Evolutionary conservation across 202 grass and related monocot species (phyloP), one percentile per base, ranked within the genome.

Genomic region (Dendrocalamus latiflorus): DNA sequence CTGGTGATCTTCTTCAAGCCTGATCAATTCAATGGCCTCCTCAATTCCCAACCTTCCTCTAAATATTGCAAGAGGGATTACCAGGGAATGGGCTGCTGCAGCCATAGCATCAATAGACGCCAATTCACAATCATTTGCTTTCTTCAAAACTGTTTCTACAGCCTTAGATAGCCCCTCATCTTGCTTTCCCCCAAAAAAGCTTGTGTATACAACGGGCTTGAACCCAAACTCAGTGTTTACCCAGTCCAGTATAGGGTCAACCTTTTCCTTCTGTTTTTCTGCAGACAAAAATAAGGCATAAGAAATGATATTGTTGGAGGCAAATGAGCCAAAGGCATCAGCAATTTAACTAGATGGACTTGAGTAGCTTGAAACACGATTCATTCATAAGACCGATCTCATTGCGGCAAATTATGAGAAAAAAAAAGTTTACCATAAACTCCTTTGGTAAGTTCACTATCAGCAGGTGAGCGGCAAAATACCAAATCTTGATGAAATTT

Each of bases 401-500:
- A 45, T 1, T 3, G n/a, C 12, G 60, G 17, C 70, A 58, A 80
- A 50, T 21, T 68, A 80, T 18, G 43, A 78, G 64, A 45, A 24
- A 49, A 85, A 83, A 48, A 2, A n/a, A n/a, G n/a, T 65, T 98
- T 81, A 98, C 93, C 37, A 57, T 88, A 86, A 54, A 98, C 74
- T 87, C 83, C 81, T 84, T 79, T 83, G 20, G 96, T 95, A 54
- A 95, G 83, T 85, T 98, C 96, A 86, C 36, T 87, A 80, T 95
- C 91, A 13, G 53, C 81, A 71, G 93, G 93, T 43, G 87, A 86
- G 62, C 85, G 85, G 42, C 89, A 98, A 75, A 98, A 98, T 61
- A 98, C 87, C 68, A 98, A 74, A 93, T 98, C 96, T 77, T 92
- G 93, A 89, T 95, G 91, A 80, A 98, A 93, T 68, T 87, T 92